These are phyloP conservation scores for Claviceps digitariae DNA, from an alignment of 2,329 filamentous ascomycete species.

Conservation along the genomic window DNA sequence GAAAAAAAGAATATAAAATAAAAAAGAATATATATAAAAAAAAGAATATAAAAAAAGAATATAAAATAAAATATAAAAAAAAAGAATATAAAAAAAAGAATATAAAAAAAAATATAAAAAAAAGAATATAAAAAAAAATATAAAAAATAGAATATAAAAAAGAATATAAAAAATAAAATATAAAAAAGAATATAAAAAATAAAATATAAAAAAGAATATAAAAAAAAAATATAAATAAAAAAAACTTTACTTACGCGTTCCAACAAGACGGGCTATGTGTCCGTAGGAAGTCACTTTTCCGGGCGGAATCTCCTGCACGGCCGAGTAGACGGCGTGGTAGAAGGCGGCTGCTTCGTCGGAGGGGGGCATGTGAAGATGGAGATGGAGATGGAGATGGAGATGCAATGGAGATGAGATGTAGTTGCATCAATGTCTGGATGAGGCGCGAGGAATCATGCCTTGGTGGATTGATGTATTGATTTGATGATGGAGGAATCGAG, in stretches of 20 bases:
- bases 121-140: background rate
- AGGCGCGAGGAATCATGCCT: no score
- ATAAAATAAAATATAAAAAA: background rate
- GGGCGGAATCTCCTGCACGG: constrained; percentile 70
- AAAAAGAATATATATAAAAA: no score
- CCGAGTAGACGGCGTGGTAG: constrained; percentile 65
- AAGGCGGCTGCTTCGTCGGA: constrained; percentile 64
- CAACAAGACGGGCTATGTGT: constrained; percentile 60
- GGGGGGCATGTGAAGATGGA: constrained; percentile 40
- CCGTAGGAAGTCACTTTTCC: constrained; percentile 84
- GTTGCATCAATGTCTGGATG: no score
- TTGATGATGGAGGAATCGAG: no score
- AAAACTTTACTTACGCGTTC: constrained; percentile 46
- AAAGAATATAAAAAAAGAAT: background rate
- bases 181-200: no score
- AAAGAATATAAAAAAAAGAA: no score
- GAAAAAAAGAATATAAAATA: no score
- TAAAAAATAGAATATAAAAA: no score
- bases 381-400: background rate
- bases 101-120: background rate
- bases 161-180: no score
- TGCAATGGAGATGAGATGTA: no score
- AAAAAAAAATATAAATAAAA: background rate
- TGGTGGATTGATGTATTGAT: no score
- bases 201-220: background rate